Conservation (phyloP, 805 yeast species). For the Groenewaldozyma salmanticensis region DNA sequence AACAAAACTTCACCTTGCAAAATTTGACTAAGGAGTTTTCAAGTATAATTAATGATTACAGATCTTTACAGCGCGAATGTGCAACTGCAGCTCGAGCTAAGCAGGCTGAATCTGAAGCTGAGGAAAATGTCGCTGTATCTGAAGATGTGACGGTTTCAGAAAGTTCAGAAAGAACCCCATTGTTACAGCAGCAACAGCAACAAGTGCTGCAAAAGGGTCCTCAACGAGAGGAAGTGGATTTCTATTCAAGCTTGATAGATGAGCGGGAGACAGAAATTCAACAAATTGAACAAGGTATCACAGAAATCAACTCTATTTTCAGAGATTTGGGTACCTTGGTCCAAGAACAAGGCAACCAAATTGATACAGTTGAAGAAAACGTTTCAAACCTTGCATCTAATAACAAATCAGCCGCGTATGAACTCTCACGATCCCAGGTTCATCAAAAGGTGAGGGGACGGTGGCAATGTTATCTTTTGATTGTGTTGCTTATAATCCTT, state of each 20-base stretch:
- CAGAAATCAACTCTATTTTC: slow-evolving; percentile 78
- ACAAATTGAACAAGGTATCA: slow-evolving; percentile 66
- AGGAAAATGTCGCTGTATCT: neutral
- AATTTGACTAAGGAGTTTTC: slow-evolving; percentile 49
- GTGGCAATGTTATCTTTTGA: slow-evolving; percentile 62
- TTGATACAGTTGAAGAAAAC: slow-evolving; percentile 78
- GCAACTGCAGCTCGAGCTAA: slow-evolving; percentile 34
- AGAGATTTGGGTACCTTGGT: slow-evolving; percentile 72
- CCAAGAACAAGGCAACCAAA: slow-evolving; percentile 73
- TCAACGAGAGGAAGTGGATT: slow-evolving; percentile 21
- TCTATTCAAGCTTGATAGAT: slow-evolving; percentile 34
- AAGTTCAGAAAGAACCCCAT: slow-evolving; percentile 12
- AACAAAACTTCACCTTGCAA: slow-evolving; percentile 34
- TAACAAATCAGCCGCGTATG: slow-evolving; percentile 60
- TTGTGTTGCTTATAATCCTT: slow-evolving; percentile 50
- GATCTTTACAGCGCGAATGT: slow-evolving; percentile 35
- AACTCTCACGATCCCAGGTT: slow-evolving; percentile 62
- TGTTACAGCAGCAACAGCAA: slow-evolving; percentile 27
- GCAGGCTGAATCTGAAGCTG: slow-evolving; percentile 5
- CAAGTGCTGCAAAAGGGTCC: slow-evolving; percentile 36
- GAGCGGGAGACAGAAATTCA: slow-evolving; percentile 68
- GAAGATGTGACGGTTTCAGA: slow-evolving; percentile 3
- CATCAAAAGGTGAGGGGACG: slow-evolving; percentile 61
- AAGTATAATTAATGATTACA: slow-evolving; percentile 40
- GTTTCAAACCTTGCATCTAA: slow-evolving; percentile 52